Conservation (phyloP, 129 eudicot species). For the Rutidosis leptorrhynchoides region DNA sequence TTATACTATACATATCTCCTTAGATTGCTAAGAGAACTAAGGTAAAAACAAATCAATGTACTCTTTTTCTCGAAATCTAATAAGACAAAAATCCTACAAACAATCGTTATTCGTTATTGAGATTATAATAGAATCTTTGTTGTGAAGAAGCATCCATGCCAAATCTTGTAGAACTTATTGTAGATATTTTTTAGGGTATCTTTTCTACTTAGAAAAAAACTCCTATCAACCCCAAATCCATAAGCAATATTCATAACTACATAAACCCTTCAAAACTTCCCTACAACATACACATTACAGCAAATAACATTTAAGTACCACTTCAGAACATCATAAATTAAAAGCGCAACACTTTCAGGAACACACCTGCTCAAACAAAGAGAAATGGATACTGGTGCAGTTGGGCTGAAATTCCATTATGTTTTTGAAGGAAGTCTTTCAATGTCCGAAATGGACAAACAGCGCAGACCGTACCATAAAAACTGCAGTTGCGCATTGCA, state of each 20-base stretch:
- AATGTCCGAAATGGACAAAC: slow-evolving; percentile 7
- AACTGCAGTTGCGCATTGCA: slow-evolving; percentile 6
- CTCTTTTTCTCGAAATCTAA: slow-evolving; percentile 10
- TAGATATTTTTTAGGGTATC: neutral
- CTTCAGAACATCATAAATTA: neutral
- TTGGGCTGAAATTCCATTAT: neutral
- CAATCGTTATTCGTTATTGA: slow-evolving; percentile 2
- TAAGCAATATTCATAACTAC: neutral
- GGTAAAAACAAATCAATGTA: slow-evolving; percentile 7
- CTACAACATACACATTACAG: neutral
- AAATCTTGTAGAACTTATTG: slow-evolving; percentile 1
- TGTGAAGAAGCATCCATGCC: slow-evolving; percentile 6
- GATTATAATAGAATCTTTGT: slow-evolving; percentile 12
- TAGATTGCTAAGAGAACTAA: neutral
- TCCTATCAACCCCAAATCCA: neutral
- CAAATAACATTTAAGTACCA: neutral
- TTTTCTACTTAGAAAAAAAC: slow-evolving; percentile 9
- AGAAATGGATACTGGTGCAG: slow-evolving; percentile 12
- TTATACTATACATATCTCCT: neutral
- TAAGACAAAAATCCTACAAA: neutral
- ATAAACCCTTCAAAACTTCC: neutral
- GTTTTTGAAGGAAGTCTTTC: slow-evolving; percentile 3
- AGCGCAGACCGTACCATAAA: slow-evolving; percentile 15
- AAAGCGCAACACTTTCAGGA: neutral
- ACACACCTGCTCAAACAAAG: neutral